Conservation (phyloP, 768 basidiomycete genomes). For the Leccinum obscurum region DNA sequence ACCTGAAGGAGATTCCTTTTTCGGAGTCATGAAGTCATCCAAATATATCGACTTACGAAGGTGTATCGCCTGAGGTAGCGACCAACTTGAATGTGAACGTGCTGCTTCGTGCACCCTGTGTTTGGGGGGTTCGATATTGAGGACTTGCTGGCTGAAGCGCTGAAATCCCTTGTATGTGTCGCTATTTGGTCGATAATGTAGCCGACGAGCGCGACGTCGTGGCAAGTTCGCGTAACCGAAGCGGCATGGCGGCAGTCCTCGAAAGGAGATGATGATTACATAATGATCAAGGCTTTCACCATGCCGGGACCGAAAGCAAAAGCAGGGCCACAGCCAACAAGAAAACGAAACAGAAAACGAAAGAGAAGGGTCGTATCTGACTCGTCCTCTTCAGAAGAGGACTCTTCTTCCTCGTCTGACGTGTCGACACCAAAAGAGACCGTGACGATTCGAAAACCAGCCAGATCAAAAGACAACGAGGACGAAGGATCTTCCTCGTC, state of each 20-base stretch:
- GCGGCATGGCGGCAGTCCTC: too few relatives aligned
- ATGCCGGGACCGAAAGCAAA: background rate
- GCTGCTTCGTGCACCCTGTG: too few relatives aligned
- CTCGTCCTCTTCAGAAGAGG: slow-evolving; percentile 42
- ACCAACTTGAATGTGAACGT: too few relatives aligned
- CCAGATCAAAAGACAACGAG: slow-evolving; percentile 6
- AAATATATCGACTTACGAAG: background rate
- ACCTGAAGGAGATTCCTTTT: background rate
- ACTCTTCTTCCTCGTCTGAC: slow-evolving; percentile 20
- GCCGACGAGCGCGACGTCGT: too few relatives aligned
- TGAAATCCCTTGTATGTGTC: too few relatives aligned
- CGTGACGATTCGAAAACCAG: slow-evolving; percentile 14
- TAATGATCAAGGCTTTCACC: background rate
- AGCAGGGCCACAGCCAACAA: slow-evolving; percentile 27
- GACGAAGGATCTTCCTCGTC: slow-evolving; percentile 16
- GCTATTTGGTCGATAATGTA: too few relatives aligned
- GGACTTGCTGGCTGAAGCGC: too few relatives aligned
- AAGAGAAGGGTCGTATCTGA: slow-evolving; percentile 51
- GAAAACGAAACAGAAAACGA: slow-evolving; percentile 53
- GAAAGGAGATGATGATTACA: background rate
- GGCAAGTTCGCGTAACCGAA: too few relatives aligned
- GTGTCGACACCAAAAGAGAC: slow-evolving; percentile 10
- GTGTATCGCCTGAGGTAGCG: background rate
- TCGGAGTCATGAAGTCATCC: background rate
- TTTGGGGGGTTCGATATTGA: too few relatives aligned